Conservation (phyloP, 768 basidiomycete species). For the Lanmaoa pseudosensibilis region DNA sequence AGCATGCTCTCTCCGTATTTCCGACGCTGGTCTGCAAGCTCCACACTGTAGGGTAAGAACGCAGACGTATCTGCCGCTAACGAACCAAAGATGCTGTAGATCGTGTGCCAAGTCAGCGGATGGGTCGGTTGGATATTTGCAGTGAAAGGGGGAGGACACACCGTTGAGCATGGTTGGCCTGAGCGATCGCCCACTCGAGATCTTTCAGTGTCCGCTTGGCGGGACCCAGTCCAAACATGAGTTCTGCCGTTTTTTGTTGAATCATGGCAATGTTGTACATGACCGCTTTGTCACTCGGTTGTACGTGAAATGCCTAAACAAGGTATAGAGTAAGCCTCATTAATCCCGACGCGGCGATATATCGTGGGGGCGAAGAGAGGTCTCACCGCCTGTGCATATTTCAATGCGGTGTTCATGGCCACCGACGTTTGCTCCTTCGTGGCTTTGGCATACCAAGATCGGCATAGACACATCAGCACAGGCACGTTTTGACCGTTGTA, state of each 20-base stretch:
- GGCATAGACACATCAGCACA: conserved; percentile 80
- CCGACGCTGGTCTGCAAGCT: conserved; percentile 85
- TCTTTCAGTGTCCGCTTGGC: conserved; percentile 81
- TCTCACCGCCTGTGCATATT: conserved; percentile 75
- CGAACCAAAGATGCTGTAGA: conserved; percentile 73
- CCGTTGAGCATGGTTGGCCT: conserved; percentile 87
- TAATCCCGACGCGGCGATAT: background rate
- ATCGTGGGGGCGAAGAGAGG: background rate
- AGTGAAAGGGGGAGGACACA: conserved; percentile 34
- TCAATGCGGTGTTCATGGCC: conserved; percentile 82
- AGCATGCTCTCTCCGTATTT: conserved; percentile 90
- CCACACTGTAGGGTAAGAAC: conserved; percentile 77
- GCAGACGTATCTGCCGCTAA: conserved; percentile 72
- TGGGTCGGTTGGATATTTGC: no score
- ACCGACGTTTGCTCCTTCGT: conserved; percentile 82
- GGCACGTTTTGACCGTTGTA: conserved; percentile 73
- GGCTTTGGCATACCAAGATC: conserved; percentile 94
- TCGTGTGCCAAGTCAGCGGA: background rate
- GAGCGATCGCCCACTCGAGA: conserved; percentile 71
- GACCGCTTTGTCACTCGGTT: conserved; percentile 86
- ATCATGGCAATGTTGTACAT: conserved; percentile 98
- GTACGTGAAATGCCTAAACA: conserved; percentile 74
- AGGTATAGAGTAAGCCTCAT: background rate
- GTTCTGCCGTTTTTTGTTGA: conserved; percentile 92
- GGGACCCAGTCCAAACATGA: conserved; percentile 72